phyloP scores from a whole-genome alignment of 345 rosid genomes.

The Punica granatum region DNA sequence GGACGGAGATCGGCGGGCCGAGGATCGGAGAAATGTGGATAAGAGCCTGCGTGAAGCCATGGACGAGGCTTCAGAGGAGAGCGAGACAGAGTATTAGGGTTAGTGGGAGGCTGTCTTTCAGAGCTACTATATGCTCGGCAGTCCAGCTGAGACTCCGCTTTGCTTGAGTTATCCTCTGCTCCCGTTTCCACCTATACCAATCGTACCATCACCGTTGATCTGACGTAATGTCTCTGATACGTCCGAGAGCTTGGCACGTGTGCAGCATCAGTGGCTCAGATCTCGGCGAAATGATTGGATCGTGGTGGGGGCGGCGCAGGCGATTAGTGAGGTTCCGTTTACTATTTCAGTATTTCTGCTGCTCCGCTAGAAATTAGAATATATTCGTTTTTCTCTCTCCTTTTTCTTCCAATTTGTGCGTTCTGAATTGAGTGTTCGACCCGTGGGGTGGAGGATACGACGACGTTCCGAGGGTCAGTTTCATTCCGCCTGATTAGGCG shows the following conservation, averaged over 20 bases:
- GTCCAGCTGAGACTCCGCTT: not conserved
- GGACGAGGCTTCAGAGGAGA: conserved; percentile 1
- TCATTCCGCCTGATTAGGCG: too few relatives aligned
- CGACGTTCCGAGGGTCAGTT: too few relatives aligned
- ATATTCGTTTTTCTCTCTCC: not conserved
- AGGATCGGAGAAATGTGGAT: conserved; percentile 63
- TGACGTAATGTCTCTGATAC: not conserved
- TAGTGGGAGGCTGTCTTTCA: not conserved
- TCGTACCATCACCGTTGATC: not conserved
- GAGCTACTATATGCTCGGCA: not conserved
- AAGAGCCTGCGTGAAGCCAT: conserved; percentile 83
- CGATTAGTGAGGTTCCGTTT: not conserved
- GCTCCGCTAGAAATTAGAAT: not conserved
- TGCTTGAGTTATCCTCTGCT: not conserved
- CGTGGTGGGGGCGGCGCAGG: not conserved
- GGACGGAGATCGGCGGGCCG: conserved; percentile 54
- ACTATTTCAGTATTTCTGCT: too few relatives aligned
- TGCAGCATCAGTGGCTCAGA: not conserved
- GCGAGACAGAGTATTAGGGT: not conserved
- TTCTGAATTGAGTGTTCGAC: not conserved
- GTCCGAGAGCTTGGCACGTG: not conserved
- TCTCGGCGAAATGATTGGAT: not conserved
- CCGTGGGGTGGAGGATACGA: too few relatives aligned
- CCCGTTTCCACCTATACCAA: not conserved
- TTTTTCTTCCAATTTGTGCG: not conserved